These are phyloP conservation scores for Geoglossum glabrum DNA, from an alignment of 495 filamentous ascomycete genomes.

Conservation along the genomic window DNA sequence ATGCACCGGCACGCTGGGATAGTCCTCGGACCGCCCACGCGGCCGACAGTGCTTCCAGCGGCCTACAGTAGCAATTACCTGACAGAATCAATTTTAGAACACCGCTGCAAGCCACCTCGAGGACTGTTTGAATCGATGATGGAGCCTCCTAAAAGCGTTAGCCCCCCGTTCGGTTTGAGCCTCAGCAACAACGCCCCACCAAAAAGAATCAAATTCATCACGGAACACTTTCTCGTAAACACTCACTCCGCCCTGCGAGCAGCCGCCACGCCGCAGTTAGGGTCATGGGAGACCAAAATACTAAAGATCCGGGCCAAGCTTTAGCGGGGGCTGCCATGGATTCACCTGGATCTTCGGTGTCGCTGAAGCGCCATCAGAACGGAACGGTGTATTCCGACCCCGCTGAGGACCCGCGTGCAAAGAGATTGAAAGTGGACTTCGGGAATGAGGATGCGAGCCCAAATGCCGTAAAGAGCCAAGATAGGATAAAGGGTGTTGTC, in stretches of 20 bases:
- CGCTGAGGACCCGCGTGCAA: constrained; percentile 30
- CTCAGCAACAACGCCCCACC: background rate
- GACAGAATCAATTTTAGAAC: no score
- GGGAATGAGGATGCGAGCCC: constrained; percentile 4
- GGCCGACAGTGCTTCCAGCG: background rate
- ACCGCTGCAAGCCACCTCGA: background rate
- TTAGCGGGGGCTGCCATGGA: no score
- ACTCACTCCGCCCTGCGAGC: background rate
- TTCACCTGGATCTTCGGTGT: background rate
- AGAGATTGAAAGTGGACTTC: constrained; percentile 36
- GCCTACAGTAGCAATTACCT: background rate
- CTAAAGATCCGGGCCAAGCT: background rate
- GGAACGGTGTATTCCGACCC: constrained; percentile 1
- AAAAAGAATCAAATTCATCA: background rate
- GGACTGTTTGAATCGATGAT: no score
- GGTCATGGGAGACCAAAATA: background rate
- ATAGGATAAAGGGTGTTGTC: constrained; percentile 38
- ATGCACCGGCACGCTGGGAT: background rate
- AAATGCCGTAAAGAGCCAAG: constrained; percentile 25
- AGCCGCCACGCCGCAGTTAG: background rate
- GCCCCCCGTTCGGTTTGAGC: background rate
- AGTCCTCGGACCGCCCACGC: background rate
- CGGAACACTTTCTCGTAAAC: background rate
- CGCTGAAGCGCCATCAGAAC: background rate
- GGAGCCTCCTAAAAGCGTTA: background rate